These are phyloP conservation scores for Paratinospora sagittata DNA, from an alignment of 164 flowering plant species.

Conservation along the genomic window DNA sequence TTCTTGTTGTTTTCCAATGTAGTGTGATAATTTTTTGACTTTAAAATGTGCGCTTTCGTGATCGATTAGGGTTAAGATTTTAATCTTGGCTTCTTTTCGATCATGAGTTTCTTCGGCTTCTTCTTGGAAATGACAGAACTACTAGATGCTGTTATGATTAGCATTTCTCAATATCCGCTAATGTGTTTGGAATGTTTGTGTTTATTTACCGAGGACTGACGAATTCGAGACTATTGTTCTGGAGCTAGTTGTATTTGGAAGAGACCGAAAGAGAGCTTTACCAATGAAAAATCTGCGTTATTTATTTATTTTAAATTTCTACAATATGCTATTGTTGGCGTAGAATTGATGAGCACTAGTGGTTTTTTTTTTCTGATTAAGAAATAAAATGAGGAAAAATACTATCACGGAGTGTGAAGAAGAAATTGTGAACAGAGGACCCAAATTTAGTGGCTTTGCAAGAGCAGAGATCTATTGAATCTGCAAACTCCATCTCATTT, in stretches of 20 bases:
- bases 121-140: neutral
- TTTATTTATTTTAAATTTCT: too few relatives aligned
- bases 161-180: neutral
- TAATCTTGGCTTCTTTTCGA: neutral
- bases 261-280: too few relatives aligned
- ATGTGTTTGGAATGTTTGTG: neutral
- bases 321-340: too few relatives aligned
- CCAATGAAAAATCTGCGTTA: too few relatives aligned
- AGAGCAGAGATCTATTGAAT: neutral
- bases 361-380: too few relatives aligned
- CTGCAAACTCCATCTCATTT: neutral
- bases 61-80: neutral
- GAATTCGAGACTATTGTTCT: neutral
- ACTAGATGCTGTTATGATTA: neutral
- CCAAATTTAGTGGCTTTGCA: neutral
- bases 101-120: neutral
- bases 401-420: neutral
- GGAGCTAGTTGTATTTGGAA: neutral
- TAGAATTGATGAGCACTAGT: neutral
- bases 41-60: neutral
- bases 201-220: neutral
- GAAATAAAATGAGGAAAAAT: neutral
- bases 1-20: neutral
- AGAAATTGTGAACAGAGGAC: neutral
- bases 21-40: too few relatives aligned